Percentiles rank a stretch among this genome's conserved stretches.
phyloP scores from a whole-genome alignment of 2,329 filamentous ascomycete genomes.

The Colletotrichum orbiculare region DNA sequence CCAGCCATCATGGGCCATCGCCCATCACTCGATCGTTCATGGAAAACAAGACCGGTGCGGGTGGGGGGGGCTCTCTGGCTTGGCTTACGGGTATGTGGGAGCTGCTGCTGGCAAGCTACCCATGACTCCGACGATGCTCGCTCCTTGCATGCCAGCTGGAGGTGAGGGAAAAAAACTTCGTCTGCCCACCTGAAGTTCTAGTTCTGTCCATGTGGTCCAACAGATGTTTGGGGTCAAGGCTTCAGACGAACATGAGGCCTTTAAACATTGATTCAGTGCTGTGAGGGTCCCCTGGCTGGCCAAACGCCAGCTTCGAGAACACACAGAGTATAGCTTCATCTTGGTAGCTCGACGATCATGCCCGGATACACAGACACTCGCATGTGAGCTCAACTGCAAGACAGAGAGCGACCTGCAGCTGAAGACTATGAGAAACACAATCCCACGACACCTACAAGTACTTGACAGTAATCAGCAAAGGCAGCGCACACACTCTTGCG shows the following conservation, averaged over 20 bases:
- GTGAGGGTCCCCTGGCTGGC: not conserved
- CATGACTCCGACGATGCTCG: slow-evolving; percentile 17
- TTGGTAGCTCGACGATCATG: slow-evolving; percentile 12
- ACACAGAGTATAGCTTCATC: not conserved
- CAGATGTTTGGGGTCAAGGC: not conserved
- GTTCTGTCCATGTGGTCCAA: slow-evolving; percentile 4
- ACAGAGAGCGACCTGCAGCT: too few species aligned
- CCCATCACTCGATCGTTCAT: slow-evolving; percentile 21
- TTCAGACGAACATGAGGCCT: not conserved
- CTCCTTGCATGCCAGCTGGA: slow-evolving; percentile 32
- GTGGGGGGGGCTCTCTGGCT: slow-evolving; percentile 25
- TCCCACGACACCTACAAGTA: too few species aligned
- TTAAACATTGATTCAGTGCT: too few species aligned
- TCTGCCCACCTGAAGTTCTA: not conserved
- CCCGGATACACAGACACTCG: too few species aligned
- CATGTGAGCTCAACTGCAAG: too few species aligned
- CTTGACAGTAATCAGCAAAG: too few species aligned
- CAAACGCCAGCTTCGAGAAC: not conserved
- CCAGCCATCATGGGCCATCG: slow-evolving; percentile 3
- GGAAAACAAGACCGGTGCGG: slow-evolving; percentile 18
- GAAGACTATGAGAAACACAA: too few species aligned
- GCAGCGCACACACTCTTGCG: too few species aligned
- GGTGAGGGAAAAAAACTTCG: slow-evolving; percentile 19
- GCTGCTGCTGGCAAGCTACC: slow-evolving; percentile 1
- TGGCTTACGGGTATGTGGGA: slow-evolving; percentile 32